Evolutionary conservation across 2,329 filamentous ascomycete species (phyloP).

Genomic region (Tolypocladium inflatum): DNA sequence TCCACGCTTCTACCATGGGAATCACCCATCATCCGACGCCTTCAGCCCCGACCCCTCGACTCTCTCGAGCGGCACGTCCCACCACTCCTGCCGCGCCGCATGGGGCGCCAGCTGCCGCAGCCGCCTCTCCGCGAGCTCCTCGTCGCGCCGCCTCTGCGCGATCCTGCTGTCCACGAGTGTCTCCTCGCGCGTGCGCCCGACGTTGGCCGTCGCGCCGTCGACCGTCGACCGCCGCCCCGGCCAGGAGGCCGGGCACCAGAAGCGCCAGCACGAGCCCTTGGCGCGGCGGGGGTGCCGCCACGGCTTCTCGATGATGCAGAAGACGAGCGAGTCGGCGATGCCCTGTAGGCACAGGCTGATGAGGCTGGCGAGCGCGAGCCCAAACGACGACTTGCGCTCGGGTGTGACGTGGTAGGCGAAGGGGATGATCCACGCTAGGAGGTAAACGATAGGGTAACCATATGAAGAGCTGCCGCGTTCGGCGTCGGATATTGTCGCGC

Average conservation of each 20-base stretch:
- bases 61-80: conserved; percentile 15
- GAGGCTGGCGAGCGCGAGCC: conserved; percentile 43
- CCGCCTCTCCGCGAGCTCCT: conserved; percentile 31
- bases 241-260: not conserved
- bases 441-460: conserved; percentile 66
- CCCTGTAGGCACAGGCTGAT: conserved; percentile 57
- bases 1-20: no score
- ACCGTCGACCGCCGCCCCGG: not conserved
- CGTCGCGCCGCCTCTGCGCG: conserved; percentile 37
- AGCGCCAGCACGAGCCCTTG: not conserved
- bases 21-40: not conserved
- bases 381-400: conserved; percentile 37
- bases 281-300: conserved; percentile 35
- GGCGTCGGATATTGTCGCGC: conserved; percentile 51
- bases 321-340: conserved; percentile 57
- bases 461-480: conserved; percentile 66
- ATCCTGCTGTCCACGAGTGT: conserved; percentile 39
- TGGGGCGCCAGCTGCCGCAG: conserved; percentile 9
- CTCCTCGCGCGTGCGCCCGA: conserved; percentile 41
- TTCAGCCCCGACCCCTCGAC: no score
- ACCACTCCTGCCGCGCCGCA: conserved; percentile 16
- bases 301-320: conserved; percentile 60
- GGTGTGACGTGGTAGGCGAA: conserved; percentile 53
- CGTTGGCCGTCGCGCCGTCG: conserved; percentile 10
- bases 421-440: conserved; percentile 62